Percentiles rank a stretch among this genome's conserved stretches.
phyloP scores from a whole-genome alignment of 129 eudicot species.

The Flaveria brownii region DNA sequence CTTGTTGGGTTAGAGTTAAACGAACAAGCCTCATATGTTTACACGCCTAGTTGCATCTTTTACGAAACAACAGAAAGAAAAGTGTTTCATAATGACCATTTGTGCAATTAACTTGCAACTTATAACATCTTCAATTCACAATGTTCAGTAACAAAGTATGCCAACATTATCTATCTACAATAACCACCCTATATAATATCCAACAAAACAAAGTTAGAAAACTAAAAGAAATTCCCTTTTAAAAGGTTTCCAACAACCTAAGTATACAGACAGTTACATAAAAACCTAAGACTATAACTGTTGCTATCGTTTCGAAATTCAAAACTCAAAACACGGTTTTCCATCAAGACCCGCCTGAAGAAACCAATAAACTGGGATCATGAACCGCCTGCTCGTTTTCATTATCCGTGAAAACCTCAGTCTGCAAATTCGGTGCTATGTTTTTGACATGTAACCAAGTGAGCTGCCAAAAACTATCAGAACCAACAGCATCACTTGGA shows the following conservation, averaged over 20 bases:
- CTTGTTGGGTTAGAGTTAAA: too few species aligned
- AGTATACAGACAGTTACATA: constrained; percentile 27
- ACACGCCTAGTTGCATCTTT: too few species aligned
- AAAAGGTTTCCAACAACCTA: neutral
- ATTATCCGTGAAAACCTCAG: constrained; percentile 47
- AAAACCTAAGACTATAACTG: constrained; percentile 26
- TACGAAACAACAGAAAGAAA: neutral
- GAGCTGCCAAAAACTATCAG: constrained; percentile 67
- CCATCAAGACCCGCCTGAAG: constrained; percentile 20
- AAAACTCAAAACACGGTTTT: neutral
- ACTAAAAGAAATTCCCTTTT: neutral
- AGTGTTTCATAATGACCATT: neutral
- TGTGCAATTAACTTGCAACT: constrained; percentile 7
- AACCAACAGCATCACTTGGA: constrained; percentile 42
- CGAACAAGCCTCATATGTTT: too few species aligned
- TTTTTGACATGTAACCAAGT: constrained; percentile 73
- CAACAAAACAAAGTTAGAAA: neutral
- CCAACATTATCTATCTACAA: constrained; percentile 2
- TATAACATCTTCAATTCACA: neutral
- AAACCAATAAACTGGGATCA: constrained; percentile 7
- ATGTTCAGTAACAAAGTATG: constrained; percentile 1
- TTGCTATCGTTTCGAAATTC: constrained; percentile 2
- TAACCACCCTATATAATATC: neutral
- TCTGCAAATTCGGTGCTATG: constrained; percentile 57
- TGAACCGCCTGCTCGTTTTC: constrained; percentile 37